Evolutionary conservation across 2,329 filamentous ascomycete species (phyloP).

Genomic region (Nemania sp.): DNA sequence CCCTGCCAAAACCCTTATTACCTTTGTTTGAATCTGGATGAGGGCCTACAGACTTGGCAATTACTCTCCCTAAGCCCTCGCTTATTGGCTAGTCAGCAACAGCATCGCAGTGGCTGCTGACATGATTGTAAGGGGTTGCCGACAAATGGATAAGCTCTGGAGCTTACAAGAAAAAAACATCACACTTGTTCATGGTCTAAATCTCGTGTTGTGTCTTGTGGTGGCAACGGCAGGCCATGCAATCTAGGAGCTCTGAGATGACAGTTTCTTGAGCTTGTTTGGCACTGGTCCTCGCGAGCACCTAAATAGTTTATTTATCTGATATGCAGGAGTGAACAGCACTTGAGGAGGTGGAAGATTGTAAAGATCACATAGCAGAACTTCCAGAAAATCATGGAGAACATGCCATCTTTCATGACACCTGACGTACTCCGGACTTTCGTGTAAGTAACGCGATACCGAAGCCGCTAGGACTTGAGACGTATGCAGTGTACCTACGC

Average conservation of each 20-base stretch:
- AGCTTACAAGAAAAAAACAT: neutral
- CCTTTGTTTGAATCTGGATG: constrained; percentile 1
- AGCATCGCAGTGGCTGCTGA: constrained; percentile 10
- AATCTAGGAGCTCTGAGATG: neutral
- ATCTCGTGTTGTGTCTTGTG: neutral
- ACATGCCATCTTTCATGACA: no score
- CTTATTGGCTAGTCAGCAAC: constrained; percentile 15
- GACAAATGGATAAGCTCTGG: constrained; percentile 3
- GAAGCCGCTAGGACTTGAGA: constrained; percentile 1
- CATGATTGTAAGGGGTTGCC: neutral
- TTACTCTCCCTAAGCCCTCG: constrained; percentile 13
- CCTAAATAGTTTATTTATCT: no score
- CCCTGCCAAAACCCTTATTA: no score
- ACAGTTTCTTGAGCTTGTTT: constrained; percentile 9
- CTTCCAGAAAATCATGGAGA: no score
- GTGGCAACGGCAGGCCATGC: neutral
- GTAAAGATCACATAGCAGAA: neutral
- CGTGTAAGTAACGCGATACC: no score
- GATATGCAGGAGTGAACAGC: neutral
- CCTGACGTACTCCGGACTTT: no score
- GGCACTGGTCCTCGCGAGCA: constrained; percentile 2
- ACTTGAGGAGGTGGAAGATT: neutral
- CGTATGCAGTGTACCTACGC: no score
- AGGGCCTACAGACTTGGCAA: constrained; percentile 19
- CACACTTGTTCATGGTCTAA: neutral